Evolutionary conservation across 78 protist species (phyloP), one percentile per base, ranked within the genome.

Genomic region (Cavenderia fasciculata): DNA sequence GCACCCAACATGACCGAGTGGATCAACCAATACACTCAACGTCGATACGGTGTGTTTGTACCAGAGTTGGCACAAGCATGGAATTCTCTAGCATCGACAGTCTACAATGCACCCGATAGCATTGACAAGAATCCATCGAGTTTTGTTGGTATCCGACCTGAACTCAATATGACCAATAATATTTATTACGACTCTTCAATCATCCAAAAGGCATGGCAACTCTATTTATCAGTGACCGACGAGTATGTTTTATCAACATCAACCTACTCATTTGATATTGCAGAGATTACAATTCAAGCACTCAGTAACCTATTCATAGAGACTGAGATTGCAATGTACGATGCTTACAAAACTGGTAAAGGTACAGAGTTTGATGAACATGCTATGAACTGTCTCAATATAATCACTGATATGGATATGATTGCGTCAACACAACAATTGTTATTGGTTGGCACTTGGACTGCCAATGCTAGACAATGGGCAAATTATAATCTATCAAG

Each of bases 11-110:
- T 90, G 7, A 59, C 1, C 6, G 41, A 78, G 23, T 90, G 94
- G 94, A 33, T 91, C 21, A 51, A 34, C 10, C 56, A 56, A 36
- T 94, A 85, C 34, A 57, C 59, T 12, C 19, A 68, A 27, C 29
- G 93, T 25, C 31, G 96, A 34, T 94, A 94, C 59, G 96, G 96
- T 21, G 56, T 59, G 36, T 21, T 27, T 11, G n/a, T 54, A 4
- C 76, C 62, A 23, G 54, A 34, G 25, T 38, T 82, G 19, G 59
- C 44, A 0, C 72, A 65, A 4, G 38, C 44, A 10, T 82, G 90
- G 90, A 8, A 34, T 2, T 16, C 11, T 1, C 36, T 82, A 6
- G 54, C 33, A 21, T 1, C 14, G 0, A 68, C 90, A 0, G 90
- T 82, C 0, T 82, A 33, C 59, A 82, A 82, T 68, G n/a, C 74